Base-by-base conservation (phyloP, 2,329 filamentous ascomycete species). In the Paecilomyces fulvus region DNA sequence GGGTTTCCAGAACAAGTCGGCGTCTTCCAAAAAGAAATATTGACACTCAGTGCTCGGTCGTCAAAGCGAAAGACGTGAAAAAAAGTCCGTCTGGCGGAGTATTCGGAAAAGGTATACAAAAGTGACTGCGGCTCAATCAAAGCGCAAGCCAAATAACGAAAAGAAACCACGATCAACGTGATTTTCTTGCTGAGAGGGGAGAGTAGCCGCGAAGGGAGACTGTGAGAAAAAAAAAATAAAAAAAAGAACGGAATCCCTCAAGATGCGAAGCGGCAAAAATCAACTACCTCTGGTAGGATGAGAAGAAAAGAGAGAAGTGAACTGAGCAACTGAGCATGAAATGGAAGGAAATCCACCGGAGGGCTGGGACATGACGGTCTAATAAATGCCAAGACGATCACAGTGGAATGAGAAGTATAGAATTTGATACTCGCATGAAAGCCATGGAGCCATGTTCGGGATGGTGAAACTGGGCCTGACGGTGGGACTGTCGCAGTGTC, bases 121-220 rank as follows among this genome's bases (percentile, higher is more conserved):
- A 52, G n/a, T 14, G 33, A 30, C 43, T 52, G 43, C 54, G 51
- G 25, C 25, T 28, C 25, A 60, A 56, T 31, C 10, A 31, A 20
- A 43, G 20, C 8, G 53, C 51, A 50, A 55, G 30, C 14, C 30
- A 30, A 46, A 53, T 9, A 51, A 52, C 14, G 37, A 37, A 46
- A 53, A 53, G 49, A 53, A n/a, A 53, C 52, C 59, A 65, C 62
- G 61, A 58, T 64, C 63, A 64, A 62, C 63, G 60, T 59, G 63
- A 53, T 51, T 53, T 49, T 23, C 46, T 55, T 49, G 12, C 30
- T 51, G 49, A 43, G 46, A 28, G 43, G 55, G 53, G 52, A 60
- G 51, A 51, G 53, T 28, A 48, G n/a, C 28, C 17, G 20, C 50
- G 7, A 57, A 58, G 52, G 57, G 56, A 63, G 56, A 55, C 33